These are phyloP conservation scores for Fusarium nodosum DNA, from an alignment of 2,329 filamentous ascomycete genomes.

Conservation along the genomic window DNA sequence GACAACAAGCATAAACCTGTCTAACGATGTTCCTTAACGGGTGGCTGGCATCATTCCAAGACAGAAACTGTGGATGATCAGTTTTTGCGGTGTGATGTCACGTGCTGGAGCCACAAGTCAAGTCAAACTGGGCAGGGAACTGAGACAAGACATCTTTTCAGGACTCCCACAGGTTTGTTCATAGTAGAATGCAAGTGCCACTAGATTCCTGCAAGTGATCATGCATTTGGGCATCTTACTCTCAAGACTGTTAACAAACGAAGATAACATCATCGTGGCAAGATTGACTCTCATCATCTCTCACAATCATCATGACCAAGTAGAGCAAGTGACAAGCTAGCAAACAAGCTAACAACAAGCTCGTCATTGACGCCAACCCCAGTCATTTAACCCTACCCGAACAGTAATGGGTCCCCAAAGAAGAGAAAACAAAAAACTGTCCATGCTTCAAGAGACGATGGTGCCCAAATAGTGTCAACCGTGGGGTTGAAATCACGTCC, in stretches of 20 bases:
- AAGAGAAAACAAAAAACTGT: not conserved
- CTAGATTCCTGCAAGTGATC: conserved; percentile 17
- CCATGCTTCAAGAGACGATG: not conserved
- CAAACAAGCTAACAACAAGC: not conserved
- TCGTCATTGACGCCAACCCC: not conserved
- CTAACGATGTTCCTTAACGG: conserved; percentile 24
- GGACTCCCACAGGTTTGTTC: conserved; percentile 1
- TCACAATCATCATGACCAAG: not conserved
- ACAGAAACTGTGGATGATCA: conserved; percentile 31
- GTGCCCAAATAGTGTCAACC: conserved; percentile 5
- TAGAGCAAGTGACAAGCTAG: not conserved
- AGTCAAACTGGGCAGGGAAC: conserved; percentile 12
- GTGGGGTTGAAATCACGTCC: conserved; percentile 30
- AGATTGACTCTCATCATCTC: not conserved
- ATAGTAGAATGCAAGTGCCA: not conserved
- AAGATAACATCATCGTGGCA: conserved; percentile 26
- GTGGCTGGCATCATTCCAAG: conserved; percentile 38
- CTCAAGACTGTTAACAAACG: not conserved
- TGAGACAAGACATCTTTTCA: conserved; percentile 18
- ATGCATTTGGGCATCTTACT: not conserved
- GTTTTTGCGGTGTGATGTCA: conserved; percentile 50
- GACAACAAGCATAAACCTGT: conserved; percentile 32
- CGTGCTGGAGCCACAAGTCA: conserved; percentile 36
- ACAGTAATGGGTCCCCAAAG: not conserved
- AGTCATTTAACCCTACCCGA: conserved; percentile 5